Evolutionary conservation across 345 rosid species (phyloP).

Genomic region (Populus deltoides): DNA sequence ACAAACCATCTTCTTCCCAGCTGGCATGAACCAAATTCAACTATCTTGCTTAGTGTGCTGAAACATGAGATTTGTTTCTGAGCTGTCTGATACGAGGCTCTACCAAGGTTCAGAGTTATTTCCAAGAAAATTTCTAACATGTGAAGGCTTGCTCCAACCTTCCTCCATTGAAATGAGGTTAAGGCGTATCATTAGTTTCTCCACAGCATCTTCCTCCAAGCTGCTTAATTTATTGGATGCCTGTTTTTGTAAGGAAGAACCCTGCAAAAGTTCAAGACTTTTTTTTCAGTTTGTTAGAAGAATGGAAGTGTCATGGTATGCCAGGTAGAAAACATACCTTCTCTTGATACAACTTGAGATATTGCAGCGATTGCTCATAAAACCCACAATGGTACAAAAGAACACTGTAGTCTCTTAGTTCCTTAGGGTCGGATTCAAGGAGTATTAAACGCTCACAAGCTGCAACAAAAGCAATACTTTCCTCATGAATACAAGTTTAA

Average conservation of each 20-base stretch:
- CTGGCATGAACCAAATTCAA: neutral
- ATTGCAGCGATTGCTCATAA: slow-evolving; percentile 46
- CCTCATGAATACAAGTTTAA: neutral
- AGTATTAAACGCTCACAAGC: slow-evolving; percentile 71
- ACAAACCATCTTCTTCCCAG: neutral
- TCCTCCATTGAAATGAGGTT: slow-evolving; percentile 55
- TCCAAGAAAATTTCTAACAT: slow-evolving; percentile 47
- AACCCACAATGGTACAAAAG: slow-evolving; percentile 69
- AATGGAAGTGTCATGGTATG: neutral
- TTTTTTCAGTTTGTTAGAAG: neutral
- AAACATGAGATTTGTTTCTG: neutral
- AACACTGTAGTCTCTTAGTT: slow-evolving; percentile 61
- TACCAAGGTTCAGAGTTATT: slow-evolving; percentile 65
- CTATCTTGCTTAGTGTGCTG: neutral
- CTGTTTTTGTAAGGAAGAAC: slow-evolving; percentile 18
- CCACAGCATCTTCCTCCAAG: slow-evolving; percentile 52
- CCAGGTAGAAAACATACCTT: slow-evolving; percentile 31
- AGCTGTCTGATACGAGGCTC: neutral
- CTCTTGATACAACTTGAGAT: slow-evolving; percentile 40
- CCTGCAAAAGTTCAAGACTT: slow-evolving; percentile 20
- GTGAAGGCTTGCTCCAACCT: slow-evolving; percentile 50
- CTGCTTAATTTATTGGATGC: slow-evolving; percentile 25
- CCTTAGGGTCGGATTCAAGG: slow-evolving; percentile 44
- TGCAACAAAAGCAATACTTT: slow-evolving; percentile 25
- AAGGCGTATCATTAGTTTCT: slow-evolving; percentile 53